A percentile compares a stretch with the other conserved stretches of the same genome.
Conservation (phyloP, 2,329 filamentous ascomycete genomes). For the Claviceps quebecensis region DNA sequence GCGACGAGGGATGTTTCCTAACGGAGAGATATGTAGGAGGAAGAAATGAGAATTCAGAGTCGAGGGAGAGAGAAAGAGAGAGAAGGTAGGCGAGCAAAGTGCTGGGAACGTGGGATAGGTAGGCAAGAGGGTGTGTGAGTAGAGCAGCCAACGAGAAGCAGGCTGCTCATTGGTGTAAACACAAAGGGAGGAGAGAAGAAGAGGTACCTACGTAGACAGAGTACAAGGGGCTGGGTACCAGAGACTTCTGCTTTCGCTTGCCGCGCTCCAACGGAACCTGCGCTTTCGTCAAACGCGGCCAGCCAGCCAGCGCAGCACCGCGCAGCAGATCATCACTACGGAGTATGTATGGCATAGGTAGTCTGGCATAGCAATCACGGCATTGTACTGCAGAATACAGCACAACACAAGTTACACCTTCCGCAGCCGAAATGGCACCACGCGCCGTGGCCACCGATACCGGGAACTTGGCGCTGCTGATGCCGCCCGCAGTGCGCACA, state of each 20-base stretch:
- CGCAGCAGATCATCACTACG: neutral
- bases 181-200: slow-evolving; percentile 2
- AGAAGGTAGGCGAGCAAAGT: slow-evolving; percentile 7
- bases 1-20: slow-evolving; percentile 1
- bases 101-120: slow-evolving; percentile 10
- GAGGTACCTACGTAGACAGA: neutral
- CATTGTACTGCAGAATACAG: neutral
- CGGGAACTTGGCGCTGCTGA: too few relatives aligned
- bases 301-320: neutral
- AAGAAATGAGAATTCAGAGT: slow-evolving; percentile 10
- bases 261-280: neutral
- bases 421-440: neutral
- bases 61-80: slow-evolving; percentile 12
- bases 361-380: neutral
- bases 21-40: slow-evolving; percentile 8
- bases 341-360: too few relatives aligned
- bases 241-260: neutral
- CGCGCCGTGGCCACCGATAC: neutral
- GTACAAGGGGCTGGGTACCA: neutral
- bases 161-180: slow-evolving; percentile 4
- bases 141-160: slow-evolving; percentile 8
- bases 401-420: neutral
- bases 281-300: neutral
- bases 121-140: slow-evolving; percentile 9
- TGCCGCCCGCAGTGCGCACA: too few relatives aligned